Evolutionary conservation across 1,284 basidiomycete species (phyloP), one percentile per base, ranked within the genome.

Genomic region (Puccinia novopanici): DNA sequence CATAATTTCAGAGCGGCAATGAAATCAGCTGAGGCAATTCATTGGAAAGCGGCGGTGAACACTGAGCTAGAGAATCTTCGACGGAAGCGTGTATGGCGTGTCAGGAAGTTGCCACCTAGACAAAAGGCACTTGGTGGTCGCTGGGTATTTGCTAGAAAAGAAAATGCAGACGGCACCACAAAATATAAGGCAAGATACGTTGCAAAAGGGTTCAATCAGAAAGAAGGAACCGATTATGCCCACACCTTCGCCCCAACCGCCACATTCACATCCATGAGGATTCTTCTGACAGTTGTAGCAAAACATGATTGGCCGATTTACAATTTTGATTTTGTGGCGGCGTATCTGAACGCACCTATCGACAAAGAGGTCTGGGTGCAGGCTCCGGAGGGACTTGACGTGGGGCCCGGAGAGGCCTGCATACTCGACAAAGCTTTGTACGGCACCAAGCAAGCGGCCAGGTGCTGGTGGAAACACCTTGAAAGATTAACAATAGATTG

Each of bases 381-480:
- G 17, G 8, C 59, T 3, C 59, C 59, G 6, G 59, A 63, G 30
- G 59, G 59, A 6, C 24, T 63, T 63, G 9, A 19, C 5, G 24
- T 30, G 17, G 9, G 5, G 3, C 9, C 15, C 5, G 34, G 34
- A 3, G 27, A 34, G 17, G 59, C 59, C 6, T 63, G 59, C 24
- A 12, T 63, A 30, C 59, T 63, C 17, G 13, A 63, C 6, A 24
- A 30, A 24, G 59, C 59, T 3, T 19, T 63, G 3, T 63, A 63
- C 24, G 59, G 59, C 45, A 40, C 24, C 12, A 61, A 75, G 24
- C 57, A 59, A 75, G 73, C 12, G 2, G 73, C 50, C 17, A 54
- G 71, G 8, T 74, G 71, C 37, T 74, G 71, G 71, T 74, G 71
- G 71, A 34, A 74, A 61, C 55, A 34, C 37, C n/a, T n/a, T n/a